Evolutionary conservation across 2,329 filamentous ascomycete species (phyloP).

Genomic region (Lomentospora prolificans): DNA sequence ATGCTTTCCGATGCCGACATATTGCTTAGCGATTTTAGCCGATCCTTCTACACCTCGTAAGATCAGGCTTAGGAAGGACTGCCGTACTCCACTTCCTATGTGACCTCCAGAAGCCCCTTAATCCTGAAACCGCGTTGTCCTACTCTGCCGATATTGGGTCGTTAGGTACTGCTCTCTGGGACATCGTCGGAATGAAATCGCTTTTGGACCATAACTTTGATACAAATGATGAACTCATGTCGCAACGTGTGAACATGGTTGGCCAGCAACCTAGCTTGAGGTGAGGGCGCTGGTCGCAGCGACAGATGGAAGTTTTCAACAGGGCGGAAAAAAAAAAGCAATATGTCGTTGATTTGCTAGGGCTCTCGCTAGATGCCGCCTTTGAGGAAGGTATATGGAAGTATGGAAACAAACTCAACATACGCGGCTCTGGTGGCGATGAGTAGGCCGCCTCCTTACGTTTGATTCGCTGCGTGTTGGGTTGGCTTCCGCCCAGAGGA

Average conservation of each 20-base stretch:
- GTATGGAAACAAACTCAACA: slow-evolving; percentile 12
- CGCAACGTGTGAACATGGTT: slow-evolving; percentile 15
- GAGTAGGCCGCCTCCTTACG: slow-evolving; percentile 16
- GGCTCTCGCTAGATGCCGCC: slow-evolving; percentile 15
- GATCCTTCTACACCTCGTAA: slow-evolving; percentile 18
- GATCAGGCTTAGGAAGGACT: slow-evolving; percentile 14
- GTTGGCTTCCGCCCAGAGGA: slow-evolving; percentile 19
- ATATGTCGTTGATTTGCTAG: slow-evolving; percentile 9
- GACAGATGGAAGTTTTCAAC: slow-evolving; percentile 1
- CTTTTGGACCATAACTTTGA: slow-evolving; percentile 14
- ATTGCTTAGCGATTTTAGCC: slow-evolving; percentile 25
- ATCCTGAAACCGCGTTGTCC: slow-evolving; percentile 6
- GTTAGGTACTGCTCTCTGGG: slow-evolving; percentile 14
- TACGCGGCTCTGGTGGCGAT: slow-evolving; percentile 11
- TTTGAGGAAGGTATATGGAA: slow-evolving; percentile 18
- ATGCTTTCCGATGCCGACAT: slow-evolving; percentile 18
- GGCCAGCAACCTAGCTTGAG: slow-evolving; percentile 11
- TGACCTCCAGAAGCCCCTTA: slow-evolving; percentile 10
- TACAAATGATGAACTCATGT: slow-evolving; percentile 13
- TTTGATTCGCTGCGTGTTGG: slow-evolving; percentile 21
- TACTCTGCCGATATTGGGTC: slow-evolving; percentile 15
- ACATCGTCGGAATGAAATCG: slow-evolving; percentile 16
- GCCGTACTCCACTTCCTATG: slow-evolving; percentile 12
- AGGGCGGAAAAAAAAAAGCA: not conserved
- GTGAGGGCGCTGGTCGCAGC: slow-evolving; percentile 9